A percentile compares a stretch with the other conserved stretches of the same genome.
Conservation (phyloP, 1,284 basidiomycete genomes). For the Cryptococcus maquisensis region DNA sequence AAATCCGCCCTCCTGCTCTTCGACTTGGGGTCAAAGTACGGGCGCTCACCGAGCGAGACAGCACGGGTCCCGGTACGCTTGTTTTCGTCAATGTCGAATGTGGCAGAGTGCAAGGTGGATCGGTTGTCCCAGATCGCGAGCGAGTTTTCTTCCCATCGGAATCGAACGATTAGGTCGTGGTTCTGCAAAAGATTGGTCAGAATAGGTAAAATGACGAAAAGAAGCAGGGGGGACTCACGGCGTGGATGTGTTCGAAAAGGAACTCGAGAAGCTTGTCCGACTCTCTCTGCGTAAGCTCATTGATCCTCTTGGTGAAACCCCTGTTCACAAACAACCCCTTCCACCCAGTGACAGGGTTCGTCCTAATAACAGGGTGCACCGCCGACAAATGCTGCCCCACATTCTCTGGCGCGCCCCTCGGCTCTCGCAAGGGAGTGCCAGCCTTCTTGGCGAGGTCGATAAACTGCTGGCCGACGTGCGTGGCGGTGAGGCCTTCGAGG, state of each 20-base stretch:
- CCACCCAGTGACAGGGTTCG: constrained; percentile 65
- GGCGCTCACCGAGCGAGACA: constrained; percentile 61
- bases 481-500: constrained; percentile 53
- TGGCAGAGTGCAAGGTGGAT: constrained; percentile 47
- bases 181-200: constrained; percentile 44
- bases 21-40: constrained; percentile 52
- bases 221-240: constrained; percentile 52
- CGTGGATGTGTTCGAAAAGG: constrained; percentile 48
- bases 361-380: constrained; percentile 56
- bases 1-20: neutral
- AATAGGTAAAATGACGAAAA: neutral
- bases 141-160: constrained; percentile 49
- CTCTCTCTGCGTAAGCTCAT: constrained; percentile 60
- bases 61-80: constrained; percentile 58
- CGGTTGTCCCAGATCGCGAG: constrained; percentile 49
- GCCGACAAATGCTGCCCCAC: constrained; percentile 58
- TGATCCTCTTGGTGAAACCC: constrained; percentile 60
- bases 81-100: constrained; percentile 51
- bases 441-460: constrained; percentile 40
- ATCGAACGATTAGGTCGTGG: constrained; percentile 62
- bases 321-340: constrained; percentile 69
- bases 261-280: constrained; percentile 41
- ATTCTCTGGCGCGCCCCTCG: constrained; percentile 59
- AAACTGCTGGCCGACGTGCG: constrained; percentile 58
- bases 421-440: constrained; percentile 14